Percentiles rank a stretch among this genome's conserved stretches.
These are phyloP conservation scores for Trichoderma harzianum DNA, from an alignment of 2,329 filamentous ascomycete species.

Conservation along the genomic window DNA sequence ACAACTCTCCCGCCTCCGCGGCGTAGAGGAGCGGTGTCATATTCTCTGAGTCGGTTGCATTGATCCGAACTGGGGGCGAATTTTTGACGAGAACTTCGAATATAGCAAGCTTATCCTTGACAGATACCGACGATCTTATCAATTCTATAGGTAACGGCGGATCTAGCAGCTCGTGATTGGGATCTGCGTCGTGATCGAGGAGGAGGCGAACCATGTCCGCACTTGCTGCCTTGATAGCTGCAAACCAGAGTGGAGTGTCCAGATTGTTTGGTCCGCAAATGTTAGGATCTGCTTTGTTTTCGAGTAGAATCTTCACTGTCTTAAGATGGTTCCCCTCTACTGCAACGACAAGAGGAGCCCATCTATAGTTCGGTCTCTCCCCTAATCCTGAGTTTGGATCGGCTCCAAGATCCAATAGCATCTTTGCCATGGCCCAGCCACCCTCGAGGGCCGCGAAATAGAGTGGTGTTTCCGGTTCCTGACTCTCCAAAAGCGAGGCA, in stretches of 20 bases:
- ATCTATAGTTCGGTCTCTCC: background rate
- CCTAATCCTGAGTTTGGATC: background rate
- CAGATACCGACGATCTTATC: background rate
- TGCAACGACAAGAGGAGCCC: background rate
- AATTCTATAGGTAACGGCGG: background rate
- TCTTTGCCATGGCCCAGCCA: background rate
- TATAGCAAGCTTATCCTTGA: background rate
- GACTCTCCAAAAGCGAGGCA: background rate
- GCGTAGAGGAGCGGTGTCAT: background rate
- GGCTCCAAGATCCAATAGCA: background rate
- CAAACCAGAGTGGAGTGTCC: background rate
- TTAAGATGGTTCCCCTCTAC: background rate
- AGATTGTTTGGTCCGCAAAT: background rate
- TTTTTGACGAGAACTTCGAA: background rate
- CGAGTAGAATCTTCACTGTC: background rate
- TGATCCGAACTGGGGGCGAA: background rate
- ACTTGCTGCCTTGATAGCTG: background rate
- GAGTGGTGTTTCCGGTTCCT: background rate
- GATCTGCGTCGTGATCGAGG: background rate
- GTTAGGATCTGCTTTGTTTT: background rate
- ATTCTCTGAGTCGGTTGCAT: background rate
- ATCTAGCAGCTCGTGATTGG: background rate
- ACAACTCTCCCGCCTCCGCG: background rate
- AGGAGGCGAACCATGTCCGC: background rate
- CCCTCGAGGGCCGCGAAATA: background rate